Percentiles rank a stretch among this genome's conserved stretches.
Conservation (phyloP, 2,329 filamentous ascomycete species). For the Alternaria gaisen region DNA sequence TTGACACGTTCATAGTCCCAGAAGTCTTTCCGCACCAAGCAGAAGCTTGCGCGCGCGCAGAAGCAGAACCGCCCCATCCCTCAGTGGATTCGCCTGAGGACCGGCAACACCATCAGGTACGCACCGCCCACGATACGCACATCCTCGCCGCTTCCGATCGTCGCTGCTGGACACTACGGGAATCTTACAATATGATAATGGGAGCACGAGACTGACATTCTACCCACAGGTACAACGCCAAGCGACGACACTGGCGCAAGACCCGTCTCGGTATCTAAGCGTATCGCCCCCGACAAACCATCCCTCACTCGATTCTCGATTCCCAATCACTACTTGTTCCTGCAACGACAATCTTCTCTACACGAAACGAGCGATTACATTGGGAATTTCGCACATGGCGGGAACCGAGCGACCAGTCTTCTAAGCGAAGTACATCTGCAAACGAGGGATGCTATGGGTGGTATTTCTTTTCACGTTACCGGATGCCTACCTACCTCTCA, state of each 20-base stretch:
- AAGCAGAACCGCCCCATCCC: constrained; percentile 99
- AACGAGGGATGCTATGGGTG: constrained; percentile 38
- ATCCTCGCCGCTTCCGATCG: neutral
- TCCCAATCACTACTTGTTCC: constrained; percentile 36
- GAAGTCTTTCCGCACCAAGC: constrained; percentile 99
- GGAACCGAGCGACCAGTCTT: constrained; percentile 37
- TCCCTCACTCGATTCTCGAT: constrained; percentile 46
- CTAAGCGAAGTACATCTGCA: constrained; percentile 33
- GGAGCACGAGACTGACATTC: constrained; percentile 22
- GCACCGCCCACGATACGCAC: constrained; percentile 46
- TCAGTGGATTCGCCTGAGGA: constrained; percentile 99
- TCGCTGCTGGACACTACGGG: constrained; percentile 12
- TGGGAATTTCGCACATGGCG: constrained; percentile 44
- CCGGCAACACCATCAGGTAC: constrained; percentile 99
- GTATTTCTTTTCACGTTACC: constrained; percentile 36
- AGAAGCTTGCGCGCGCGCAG: constrained; percentile 99
- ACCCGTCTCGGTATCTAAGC: constrained; percentile 97
- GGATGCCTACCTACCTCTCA: constrained; percentile 35
- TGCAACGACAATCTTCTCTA: constrained; percentile 24
- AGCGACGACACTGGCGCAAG: constrained; percentile 99
- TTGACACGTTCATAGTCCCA: constrained; percentile 74
- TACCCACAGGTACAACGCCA: constrained; percentile 91
- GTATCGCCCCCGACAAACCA: constrained; percentile 58
- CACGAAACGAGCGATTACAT: constrained; percentile 37
- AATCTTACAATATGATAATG: neutral